Percentiles rank a stretch among this genome's conserved stretches.
phyloP scores from a whole-genome alignment of 345 rosid genomes.

The Citrus maxima region DNA sequence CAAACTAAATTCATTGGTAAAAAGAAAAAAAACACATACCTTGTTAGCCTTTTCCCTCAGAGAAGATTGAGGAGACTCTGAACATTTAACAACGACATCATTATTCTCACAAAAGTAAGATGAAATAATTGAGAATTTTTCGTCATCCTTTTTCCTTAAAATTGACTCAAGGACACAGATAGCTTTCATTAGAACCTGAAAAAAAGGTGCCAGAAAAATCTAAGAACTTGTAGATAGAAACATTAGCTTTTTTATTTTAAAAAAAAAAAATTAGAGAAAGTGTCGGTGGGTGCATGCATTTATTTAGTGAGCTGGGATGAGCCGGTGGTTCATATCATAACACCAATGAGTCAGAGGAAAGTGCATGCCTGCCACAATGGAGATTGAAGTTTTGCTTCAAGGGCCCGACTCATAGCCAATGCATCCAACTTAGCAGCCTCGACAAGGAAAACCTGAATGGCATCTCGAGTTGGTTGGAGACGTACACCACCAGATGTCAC shows the following conservation, averaged over 20 bases:
- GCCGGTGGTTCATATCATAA: neutral
- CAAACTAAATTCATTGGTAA: neutral
- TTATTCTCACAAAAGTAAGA: conserved; percentile 75
- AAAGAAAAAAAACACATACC: conserved; percentile 32
- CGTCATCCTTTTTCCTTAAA: conserved; percentile 79
- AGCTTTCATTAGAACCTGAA: conserved; percentile 92
- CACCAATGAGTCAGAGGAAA: neutral
- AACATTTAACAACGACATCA: conserved; percentile 61
- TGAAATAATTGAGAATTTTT: conserved; percentile 49
- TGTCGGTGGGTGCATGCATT: conserved; percentile 6
- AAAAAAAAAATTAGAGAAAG: neutral
- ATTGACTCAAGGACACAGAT: conserved; percentile 86
- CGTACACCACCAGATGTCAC: conserved; percentile 96
- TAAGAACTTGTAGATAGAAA: neutral
- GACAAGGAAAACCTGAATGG: conserved; percentile 67
- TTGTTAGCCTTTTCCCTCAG: conserved; percentile 83
- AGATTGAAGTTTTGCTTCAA: conserved; percentile 83
- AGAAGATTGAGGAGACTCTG: conserved; percentile 87
- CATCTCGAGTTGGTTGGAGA: conserved; percentile 93
- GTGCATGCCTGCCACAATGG: conserved; percentile 86
- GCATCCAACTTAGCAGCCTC: conserved; percentile 90
- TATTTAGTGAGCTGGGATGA: neutral
- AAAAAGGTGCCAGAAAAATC: neutral
- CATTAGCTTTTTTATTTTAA: neutral
- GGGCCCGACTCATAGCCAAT: conserved; percentile 67